Base-by-base conservation (phyloP, 2,329 filamentous ascomycete species). In the Ilyonectria robusta region DNA sequence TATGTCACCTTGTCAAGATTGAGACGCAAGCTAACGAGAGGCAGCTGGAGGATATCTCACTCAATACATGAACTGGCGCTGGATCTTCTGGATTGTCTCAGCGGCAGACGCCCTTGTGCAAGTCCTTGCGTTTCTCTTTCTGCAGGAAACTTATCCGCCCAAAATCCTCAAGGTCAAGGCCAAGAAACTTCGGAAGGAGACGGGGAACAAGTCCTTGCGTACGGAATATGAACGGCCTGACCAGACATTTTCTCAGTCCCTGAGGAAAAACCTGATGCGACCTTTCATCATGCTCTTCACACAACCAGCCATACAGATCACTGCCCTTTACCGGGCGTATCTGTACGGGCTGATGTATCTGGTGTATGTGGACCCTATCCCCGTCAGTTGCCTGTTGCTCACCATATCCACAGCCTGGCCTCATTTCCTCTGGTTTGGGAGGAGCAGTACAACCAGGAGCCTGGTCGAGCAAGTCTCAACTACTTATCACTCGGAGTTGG, bases 321-420 rank as follows among this genome's bases (percentile, higher is more conserved):
- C 87, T 3, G 83, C 84, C 0, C 69, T 86, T 0, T 86, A 86
- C 63, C 80, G 86, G 10, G 83, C 84, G 0, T 81, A 87, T 26
- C 74, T 86, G 3, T 89, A 88, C 67, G 86, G 86, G 1, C 81
- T 87, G n/a, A 81, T 88, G 55, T 88, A 88, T 66, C 77, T 88
- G 3, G 79, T 88, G 68, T 79, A 70, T 71, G 78, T 67, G 0
- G 0, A 35, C 7, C 2, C 6, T 3, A 11, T 1, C n/a, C 0
- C 2, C 8, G 2, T 2, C 0, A 9, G 0, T 2, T 3, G 15
- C 7, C 2, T 15, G 17, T 15, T 7, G 5, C 66, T 74, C 2
- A 70, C 26, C 7, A 0, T 0, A 2, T 0, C 8, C 8, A 2
- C 29, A 79, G 78, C 0, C 84, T 88, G 57, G 86, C 86, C 1